These are phyloP conservation scores for Salix purpurea DNA, from an alignment of 345 rosid species.

Conservation along the genomic window DNA sequence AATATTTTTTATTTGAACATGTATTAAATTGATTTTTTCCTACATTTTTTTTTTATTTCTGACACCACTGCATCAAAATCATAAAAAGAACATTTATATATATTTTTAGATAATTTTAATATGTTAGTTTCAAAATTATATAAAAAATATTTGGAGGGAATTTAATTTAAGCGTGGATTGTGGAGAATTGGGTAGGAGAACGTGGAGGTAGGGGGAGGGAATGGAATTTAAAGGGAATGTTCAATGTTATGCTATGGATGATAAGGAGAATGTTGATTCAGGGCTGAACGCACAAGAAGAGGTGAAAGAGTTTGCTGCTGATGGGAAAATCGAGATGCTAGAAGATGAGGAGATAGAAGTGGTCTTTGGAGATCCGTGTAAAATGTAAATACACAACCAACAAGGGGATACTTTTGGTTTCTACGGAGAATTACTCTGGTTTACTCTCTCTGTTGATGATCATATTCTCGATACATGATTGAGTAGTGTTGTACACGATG, in stretches of 20 bases:
- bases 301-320: not conserved
- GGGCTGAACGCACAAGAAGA: not conserved
- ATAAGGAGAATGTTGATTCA: not conserved
- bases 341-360: not conserved
- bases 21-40: too few relatives aligned
- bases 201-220: constrained; percentile 6
- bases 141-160: too few relatives aligned
- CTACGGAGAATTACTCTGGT: not conserved
- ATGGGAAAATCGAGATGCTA: not conserved
- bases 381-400: not conserved
- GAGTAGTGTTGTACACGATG: too few relatives aligned
- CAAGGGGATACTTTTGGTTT: not conserved
- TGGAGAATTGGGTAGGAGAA: constrained; percentile 21
- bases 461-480: too few relatives aligned
- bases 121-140: too few relatives aligned
- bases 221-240: constrained; percentile 13
- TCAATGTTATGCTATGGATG: not conserved
- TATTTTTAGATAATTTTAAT: too few relatives aligned
- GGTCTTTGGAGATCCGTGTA: not conserved
- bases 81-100: too few relatives aligned
- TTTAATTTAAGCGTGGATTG: constrained; percentile 13
- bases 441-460: not conserved
- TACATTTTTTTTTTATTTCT: too few relatives aligned
- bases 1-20: too few relatives aligned
- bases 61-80: too few relatives aligned